phyloP scores from a whole-genome alignment of 192 early-diverging fungal genomes.

The Pecoramyces ruminantium region DNA sequence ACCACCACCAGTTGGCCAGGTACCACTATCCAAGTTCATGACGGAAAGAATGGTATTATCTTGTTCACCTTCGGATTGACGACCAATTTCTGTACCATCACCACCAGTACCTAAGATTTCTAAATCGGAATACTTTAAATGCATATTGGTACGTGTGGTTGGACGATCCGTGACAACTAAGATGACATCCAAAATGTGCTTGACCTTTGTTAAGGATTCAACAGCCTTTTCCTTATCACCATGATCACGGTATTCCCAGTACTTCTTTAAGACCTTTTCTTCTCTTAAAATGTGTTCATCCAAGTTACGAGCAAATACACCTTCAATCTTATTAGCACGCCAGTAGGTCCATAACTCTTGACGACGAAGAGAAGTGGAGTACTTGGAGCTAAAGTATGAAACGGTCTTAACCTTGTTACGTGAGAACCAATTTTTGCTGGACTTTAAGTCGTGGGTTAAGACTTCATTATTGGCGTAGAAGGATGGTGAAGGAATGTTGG shows the following conservation, averaged over 20 bases:
- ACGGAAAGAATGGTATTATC: slow-evolving; percentile 11
- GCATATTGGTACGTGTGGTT: slow-evolving; percentile 11
- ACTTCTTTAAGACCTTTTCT: slow-evolving; percentile 9
- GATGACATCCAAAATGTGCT: slow-evolving; percentile 3
- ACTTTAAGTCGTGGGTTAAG: background rate
- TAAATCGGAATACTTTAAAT: slow-evolving; percentile 16
- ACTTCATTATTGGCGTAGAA: slow-evolving; percentile 9
- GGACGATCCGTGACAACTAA: slow-evolving; percentile 15
- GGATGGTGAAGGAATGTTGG: slow-evolving; percentile 2
- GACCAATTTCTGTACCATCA: slow-evolving; percentile 11
- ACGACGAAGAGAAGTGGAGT: slow-evolving; percentile 8
- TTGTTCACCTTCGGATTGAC: background rate
- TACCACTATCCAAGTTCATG: slow-evolving; percentile 19
- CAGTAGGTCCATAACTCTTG: slow-evolving; percentile 19
- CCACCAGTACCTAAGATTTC: slow-evolving; percentile 15
- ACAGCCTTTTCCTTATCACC: slow-evolving; percentile 9
- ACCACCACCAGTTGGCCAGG: slow-evolving; percentile 25
- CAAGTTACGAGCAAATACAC: slow-evolving; percentile 17
- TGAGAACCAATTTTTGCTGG: slow-evolving; percentile 1
- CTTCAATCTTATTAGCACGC: slow-evolving; percentile 16
- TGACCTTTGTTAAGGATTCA: slow-evolving; percentile 6
- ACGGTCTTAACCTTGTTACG: background rate
- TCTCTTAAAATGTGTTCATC: slow-evolving; percentile 19
- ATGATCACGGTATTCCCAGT: slow-evolving; percentile 13
- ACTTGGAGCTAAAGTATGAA: slow-evolving; percentile 4